Evolutionary conservation across 495 filamentous ascomycete genomes (phyloP).

Genomic region (Thozetella sp.): DNA sequence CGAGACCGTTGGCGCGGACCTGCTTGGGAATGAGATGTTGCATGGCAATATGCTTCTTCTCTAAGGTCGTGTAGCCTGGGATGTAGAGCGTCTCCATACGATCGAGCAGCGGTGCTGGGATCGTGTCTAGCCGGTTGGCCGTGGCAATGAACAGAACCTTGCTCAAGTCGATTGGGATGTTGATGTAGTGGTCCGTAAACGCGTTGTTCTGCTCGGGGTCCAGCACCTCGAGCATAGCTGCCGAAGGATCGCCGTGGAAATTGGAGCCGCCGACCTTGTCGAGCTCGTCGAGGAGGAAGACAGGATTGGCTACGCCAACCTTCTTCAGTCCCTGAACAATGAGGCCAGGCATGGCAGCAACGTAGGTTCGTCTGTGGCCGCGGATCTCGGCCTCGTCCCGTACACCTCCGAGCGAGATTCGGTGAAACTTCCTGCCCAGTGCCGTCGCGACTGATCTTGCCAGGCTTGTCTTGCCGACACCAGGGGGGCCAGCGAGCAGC

Average conservation of each 20-base stretch:
- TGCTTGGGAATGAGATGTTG: conserved; percentile 96
- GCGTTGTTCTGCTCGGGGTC: conserved; percentile 97
- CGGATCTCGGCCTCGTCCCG: conserved; percentile 96
- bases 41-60: conserved; percentile 94
- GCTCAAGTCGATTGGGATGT: conserved; percentile 92
- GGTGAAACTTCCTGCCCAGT: conserved; percentile 92
- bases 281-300: conserved; percentile 97
- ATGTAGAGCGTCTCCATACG: conserved; percentile 95
- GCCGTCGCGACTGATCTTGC: conserved; percentile 93
- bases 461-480: conserved; percentile 94
- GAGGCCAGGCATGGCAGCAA: conserved; percentile 96
- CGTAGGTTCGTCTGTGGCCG: conserved; percentile 94
- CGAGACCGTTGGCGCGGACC: conserved; percentile 75
- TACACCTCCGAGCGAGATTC: conserved; percentile 95
- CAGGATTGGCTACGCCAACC: conserved; percentile 93
- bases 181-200: conserved; percentile 96
- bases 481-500: conserved; percentile 90
- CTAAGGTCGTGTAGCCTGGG: conserved; percentile 95
- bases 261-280: conserved; percentile 95
- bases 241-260: conserved; percentile 94
- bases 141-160: conserved; percentile 99
- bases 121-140: conserved; percentile 93
- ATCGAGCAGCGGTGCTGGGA: conserved; percentile 91
- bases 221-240: conserved; percentile 98
- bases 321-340: conserved; percentile 96